Evolutionary conservation across 805 yeast species (phyloP).

Genomic region (Sugiyamaella boreocaroliniensis): DNA sequence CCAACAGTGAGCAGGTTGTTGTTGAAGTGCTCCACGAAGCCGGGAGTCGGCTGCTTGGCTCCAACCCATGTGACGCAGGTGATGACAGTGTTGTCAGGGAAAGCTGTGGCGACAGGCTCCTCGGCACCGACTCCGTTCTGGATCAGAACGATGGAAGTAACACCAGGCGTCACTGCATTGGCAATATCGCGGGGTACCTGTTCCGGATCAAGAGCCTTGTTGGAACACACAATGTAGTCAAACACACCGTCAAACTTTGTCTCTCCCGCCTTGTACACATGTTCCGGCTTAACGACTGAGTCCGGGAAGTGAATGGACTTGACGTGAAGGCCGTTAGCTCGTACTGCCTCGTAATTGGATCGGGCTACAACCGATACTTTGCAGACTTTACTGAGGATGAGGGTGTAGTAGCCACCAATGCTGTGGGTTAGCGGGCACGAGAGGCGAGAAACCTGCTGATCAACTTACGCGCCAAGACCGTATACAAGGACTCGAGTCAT

Average conservation of each 20-base stretch:
- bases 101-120: conserved; percentile 8
- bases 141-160: conserved; percentile 14
- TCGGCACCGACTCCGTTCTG: conserved; percentile 19
- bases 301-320: conserved; percentile 8
- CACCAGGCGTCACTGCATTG: conserved; percentile 10
- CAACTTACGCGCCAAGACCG: conserved; percentile 13
- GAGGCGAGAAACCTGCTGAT: not conserved
- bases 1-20: conserved; percentile 45
- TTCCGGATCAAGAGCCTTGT: conserved; percentile 17
- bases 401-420: conserved; percentile 16
- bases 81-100: conserved; percentile 13
- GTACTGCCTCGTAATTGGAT: conserved; percentile 13
- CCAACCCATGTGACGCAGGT: conserved; percentile 18
- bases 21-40: conserved; percentile 36
- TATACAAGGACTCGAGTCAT: conserved; percentile 3
- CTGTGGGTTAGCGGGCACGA: conserved; percentile 1
- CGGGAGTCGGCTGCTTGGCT: conserved; percentile 10
- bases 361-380: conserved; percentile 14
- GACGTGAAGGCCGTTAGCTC: conserved; percentile 12
- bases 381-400: conserved; percentile 6
- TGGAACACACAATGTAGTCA: conserved; percentile 13
- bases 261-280: conserved; percentile 7
- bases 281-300: conserved; percentile 5
- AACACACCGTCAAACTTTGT: conserved; percentile 1
- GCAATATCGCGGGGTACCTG: conserved; percentile 30